These are phyloP conservation scores for Warburgia ugandensis DNA, from an alignment of 164 flowering plant species.

Conservation along the genomic window DNA sequence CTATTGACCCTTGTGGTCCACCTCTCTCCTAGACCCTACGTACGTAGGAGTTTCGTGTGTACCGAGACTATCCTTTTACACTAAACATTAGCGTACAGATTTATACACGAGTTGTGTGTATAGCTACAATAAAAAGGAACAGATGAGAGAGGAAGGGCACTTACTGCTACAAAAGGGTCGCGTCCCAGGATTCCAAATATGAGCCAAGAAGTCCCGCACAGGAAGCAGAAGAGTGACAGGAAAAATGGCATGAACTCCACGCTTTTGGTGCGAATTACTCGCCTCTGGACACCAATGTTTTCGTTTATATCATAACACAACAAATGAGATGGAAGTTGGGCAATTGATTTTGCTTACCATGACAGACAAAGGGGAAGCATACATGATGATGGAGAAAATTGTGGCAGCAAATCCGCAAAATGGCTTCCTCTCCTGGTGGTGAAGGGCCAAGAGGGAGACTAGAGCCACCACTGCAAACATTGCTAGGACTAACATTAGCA, in stretches of 20 bases:
- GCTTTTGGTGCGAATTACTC: slow-evolving; percentile 49
- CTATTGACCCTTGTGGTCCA: too few species aligned
- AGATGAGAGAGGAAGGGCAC: slow-evolving; percentile 2
- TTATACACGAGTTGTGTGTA: too few species aligned
- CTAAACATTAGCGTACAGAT: too few species aligned
- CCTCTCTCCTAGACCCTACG: too few species aligned
- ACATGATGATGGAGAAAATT: slow-evolving; percentile 85
- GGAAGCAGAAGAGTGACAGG: slow-evolving; percentile 38
- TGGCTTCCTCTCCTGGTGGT: slow-evolving; percentile 52
- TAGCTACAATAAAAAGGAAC: not conserved
- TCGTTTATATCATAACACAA: not conserved
- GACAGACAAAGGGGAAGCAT: slow-evolving; percentile 79
- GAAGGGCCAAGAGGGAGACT: slow-evolving; percentile 60
- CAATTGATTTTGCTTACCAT: slow-evolving; percentile 41
- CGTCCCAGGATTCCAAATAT: slow-evolving; percentile 41
- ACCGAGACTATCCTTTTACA: too few species aligned
- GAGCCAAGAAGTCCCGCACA: slow-evolving; percentile 49
- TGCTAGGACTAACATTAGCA: slow-evolving; percentile 35
- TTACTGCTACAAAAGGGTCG: slow-evolving; percentile 43
- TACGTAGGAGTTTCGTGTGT: too few species aligned
- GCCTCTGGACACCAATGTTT: slow-evolving; percentile 25
- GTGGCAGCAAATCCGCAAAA: slow-evolving; percentile 81
- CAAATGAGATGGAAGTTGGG: not conserved
- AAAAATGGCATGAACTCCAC: slow-evolving; percentile 63
- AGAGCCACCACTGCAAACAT: slow-evolving; percentile 51